Evolutionary conservation across 2,329 filamentous ascomycete genomes (phyloP), one percentile per base, ranked within the genome.

Genomic region (Lachnellula suecica): DNA sequence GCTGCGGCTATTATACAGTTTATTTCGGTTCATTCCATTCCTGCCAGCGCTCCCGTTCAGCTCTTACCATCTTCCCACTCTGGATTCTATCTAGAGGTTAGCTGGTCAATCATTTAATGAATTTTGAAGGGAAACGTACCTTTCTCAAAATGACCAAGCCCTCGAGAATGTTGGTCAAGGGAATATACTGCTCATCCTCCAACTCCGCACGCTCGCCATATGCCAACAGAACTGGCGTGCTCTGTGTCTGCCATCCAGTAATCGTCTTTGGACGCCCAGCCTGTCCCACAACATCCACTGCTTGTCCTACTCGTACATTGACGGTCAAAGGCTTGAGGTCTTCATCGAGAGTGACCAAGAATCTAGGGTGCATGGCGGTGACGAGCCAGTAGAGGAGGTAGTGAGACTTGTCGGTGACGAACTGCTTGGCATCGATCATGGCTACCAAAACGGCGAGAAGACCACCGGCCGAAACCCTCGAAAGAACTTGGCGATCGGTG

Each of bases 221-320:
- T n/a, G 90, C 87, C 64, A 99, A 77, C 53, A 99, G 78, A 43
- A 99, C 94, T 1, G 94, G 94, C n/a, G 94, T 99, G 76, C 90
- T 97, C 78, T 99, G 94, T 60, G 94, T 99, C 74, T 99, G 94
- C 94, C 94, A 99, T 48, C 94, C 94, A 9, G 94, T 99, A 66
- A 99, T 99, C 2, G 94, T 99, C 86, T 99, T 97, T 62, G 94
- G 94, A 58, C 93, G 84, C 69, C 94, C 94, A 11, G 95, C 94
- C 72, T 97, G 94, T 47, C 94, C 95, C 37, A 99, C 94, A 38
- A 99, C 92, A 69, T 99, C 94, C 19, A 99, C 95, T 15, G 95
- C 94, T 74, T 99, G 95, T 71, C 94, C 94, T 41, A 99, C 93
- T 27, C 94, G 88, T 15, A 99, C 94, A 65, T 97, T 97, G 67